Evolutionary conservation across 169 alveolate species (phyloP).

Genomic region (Cryptosporidium canis): DNA sequence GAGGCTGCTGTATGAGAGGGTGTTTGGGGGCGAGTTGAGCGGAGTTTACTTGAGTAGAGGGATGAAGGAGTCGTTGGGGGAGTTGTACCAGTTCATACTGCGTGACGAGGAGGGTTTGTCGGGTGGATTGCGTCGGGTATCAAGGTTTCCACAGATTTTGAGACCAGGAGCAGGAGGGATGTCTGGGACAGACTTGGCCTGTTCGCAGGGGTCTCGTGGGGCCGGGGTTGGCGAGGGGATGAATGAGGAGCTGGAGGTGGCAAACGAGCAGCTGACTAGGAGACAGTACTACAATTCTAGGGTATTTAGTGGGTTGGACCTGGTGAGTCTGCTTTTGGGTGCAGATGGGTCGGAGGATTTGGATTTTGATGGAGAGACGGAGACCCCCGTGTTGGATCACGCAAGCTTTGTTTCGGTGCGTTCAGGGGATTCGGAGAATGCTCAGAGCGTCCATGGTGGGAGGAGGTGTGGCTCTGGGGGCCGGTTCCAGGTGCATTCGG

Average conservation of each 20-base stretch:
- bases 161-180: background rate
- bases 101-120: background rate
- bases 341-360: background rate
- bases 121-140: background rate
- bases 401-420: too few relatives aligned
- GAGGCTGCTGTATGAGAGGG: background rate
- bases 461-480: background rate
- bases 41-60: background rate
- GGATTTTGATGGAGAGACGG: background rate
- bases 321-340: background rate
- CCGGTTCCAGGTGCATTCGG: background rate
- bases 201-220: background rate
- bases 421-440: background rate
- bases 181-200: background rate
- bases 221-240: background rate
- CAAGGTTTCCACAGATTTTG: background rate
- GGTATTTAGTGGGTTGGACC: conserved; percentile 21
- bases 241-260: conserved; percentile 31
- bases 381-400: too few relatives aligned
- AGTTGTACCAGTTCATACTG: background rate
- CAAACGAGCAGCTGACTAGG: conserved; percentile 41
- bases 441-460: background rate
- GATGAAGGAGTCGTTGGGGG: background rate
- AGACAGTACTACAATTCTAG: conserved; percentile 51
- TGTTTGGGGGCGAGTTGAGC: background rate